These are phyloP conservation scores for Pichia inconspicua DNA, from an alignment of 1,139 yeast species.

Conservation along the genomic window DNA sequence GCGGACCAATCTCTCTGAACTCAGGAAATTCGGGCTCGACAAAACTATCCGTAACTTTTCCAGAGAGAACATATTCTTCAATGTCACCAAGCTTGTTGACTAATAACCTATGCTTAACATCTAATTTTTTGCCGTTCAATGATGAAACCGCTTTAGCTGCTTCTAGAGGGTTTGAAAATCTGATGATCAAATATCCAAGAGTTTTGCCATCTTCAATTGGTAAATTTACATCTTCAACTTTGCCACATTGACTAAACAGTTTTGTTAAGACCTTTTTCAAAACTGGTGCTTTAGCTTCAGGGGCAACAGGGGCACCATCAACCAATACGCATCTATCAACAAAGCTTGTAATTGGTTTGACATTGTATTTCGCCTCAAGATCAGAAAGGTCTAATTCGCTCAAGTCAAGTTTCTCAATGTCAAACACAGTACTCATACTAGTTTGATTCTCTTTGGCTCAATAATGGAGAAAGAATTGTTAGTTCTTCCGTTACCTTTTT, in stretches of 20 bases:
- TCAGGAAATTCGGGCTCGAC: constrained; percentile 64
- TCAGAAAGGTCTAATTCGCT: constrained; percentile 80
- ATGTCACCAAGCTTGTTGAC: constrained; percentile 81
- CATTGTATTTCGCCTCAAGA: constrained; percentile 68
- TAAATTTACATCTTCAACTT: constrained; percentile 62
- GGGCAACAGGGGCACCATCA: constrained; percentile 95
- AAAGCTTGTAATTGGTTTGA: constrained; percentile 46
- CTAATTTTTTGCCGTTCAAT: constrained; percentile 84
- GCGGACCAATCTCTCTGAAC: constrained; percentile 68
- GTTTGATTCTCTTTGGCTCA: background rate
- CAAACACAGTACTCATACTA: constrained; percentile 17
- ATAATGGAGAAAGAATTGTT: too few species aligned
- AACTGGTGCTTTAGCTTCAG: constrained; percentile 78
- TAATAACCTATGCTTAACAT: constrained; percentile 82
- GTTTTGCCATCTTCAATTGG: constrained; percentile 78
- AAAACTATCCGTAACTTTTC: constrained; percentile 56
- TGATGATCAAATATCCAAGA: constrained; percentile 83
- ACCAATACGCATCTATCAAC: constrained; percentile 78
- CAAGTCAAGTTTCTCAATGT: constrained; percentile 36
- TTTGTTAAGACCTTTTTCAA: constrained; percentile 80
- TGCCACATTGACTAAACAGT: constrained; percentile 67
- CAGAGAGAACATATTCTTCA: constrained; percentile 70
- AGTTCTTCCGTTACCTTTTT: background rate
- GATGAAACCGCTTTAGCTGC: constrained; percentile 77
- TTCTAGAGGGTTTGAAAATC: constrained; percentile 57